Base-by-base conservation (phyloP, 106 monocot species). In the Gastrodia elata region DNA sequence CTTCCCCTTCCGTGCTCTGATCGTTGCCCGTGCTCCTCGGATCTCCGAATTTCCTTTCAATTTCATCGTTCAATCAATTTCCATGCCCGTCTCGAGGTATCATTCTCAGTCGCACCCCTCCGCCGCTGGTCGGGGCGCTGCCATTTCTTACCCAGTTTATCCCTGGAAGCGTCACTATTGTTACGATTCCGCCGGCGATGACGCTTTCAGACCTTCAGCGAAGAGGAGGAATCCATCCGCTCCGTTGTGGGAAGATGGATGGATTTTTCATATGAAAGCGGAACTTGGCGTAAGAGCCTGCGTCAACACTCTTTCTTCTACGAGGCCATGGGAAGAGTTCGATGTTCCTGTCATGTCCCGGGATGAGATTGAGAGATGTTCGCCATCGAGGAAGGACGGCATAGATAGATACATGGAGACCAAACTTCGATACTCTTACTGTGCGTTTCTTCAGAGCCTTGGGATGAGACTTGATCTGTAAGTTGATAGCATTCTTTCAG, bases 301-400 rank as follows among this genome's bases (percentile, higher is more conserved):
- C 8, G 78, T 68, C 11, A 74, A 37, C 11, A 34, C 16, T 16
- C 44, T 56, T 7, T 68, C 55, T 6, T 24, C 59, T 18, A 11
- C 11, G 28, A 33, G 72, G 71, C 38, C 14, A n/a, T 65, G 52
- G 71, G 72, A 68, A 40, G 82, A 48, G 25, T 70, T 35, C 0
- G 81, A 64, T 15, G 68, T 16, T 42, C 64, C 77, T 16, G 80
- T 87, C 59, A 77, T 96, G 82, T 89, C 89, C 24, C 87, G 84
- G 77, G 95, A 92, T 27, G 92, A 92, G 86, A 89, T 96, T 36
- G 95, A 96, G 71, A 48, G 87, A 67, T 86, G 82, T 67, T 96
- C 95, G 26, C 95, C 95, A 10, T 96, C 95, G 38, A 81, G 95
- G 76, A 89, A 83, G 82, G 95, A 96, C 28, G 95, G 95, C 0